Percentiles rank a stretch among this genome's conserved stretches.
phyloP scores from a whole-genome alignment of 23 red algal genomes.

The Cyanidiococcus yangmingshanensis region DNA sequence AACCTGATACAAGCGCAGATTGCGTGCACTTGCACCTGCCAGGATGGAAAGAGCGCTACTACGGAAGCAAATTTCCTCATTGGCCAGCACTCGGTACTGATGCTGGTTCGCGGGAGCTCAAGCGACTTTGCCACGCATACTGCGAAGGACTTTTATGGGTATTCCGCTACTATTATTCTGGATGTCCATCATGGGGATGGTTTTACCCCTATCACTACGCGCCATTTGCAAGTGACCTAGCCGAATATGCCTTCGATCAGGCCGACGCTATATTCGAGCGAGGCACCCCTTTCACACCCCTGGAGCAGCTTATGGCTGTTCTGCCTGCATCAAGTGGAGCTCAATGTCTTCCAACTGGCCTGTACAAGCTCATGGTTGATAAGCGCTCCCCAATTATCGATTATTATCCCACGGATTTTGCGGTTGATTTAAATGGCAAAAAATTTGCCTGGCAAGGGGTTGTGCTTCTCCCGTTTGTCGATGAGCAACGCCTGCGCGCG shows the following conservation, averaged over 20 bases:
- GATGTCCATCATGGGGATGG: conserved; percentile 89
- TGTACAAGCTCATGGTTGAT: conserved; percentile 63
- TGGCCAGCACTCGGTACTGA: not conserved
- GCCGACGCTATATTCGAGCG: conserved; percentile 50
- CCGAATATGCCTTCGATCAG: conserved; percentile 24
- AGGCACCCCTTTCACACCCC: conserved; percentile 71
- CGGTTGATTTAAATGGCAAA: conserved; percentile 86
- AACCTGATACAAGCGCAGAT: conserved; percentile 12
- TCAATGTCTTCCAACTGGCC: conserved; percentile 50
- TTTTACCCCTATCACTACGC: conserved; percentile 93
- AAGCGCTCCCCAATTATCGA: conserved; percentile 61
- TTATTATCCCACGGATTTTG: conserved; percentile 89
- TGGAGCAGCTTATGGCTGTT: conserved; percentile 77
- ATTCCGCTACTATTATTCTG: conserved; percentile 84
- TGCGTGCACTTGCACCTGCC: conserved; percentile 51
- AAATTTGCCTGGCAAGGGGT: conserved; percentile 90
- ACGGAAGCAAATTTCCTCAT: conserved; percentile 46
- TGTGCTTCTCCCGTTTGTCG: conserved; percentile 83
- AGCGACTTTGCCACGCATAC: conserved; percentile 37
- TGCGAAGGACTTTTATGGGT: conserved; percentile 86
- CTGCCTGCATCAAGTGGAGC: conserved; percentile 73
- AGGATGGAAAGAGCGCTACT: conserved; percentile 81
- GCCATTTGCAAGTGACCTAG: conserved; percentile 80
- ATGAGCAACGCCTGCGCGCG: conserved; percentile 43
- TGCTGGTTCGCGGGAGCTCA: not conserved